Evolutionary conservation across 345 rosid species (phyloP).

Genomic region (Boechera stricta): DNA sequence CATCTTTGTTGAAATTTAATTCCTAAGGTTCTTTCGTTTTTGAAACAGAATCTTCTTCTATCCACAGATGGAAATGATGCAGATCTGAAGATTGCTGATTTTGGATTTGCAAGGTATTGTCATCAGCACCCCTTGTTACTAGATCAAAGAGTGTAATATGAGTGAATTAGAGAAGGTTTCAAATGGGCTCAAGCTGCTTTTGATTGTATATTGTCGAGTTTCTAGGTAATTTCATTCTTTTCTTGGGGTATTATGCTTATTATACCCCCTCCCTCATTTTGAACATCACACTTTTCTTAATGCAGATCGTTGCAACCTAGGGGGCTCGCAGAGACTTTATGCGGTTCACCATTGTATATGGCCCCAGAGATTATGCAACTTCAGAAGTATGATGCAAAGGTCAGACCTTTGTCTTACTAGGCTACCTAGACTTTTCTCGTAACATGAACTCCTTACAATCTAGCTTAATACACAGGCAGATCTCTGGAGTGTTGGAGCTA

Average conservation of each 20-base stretch:
- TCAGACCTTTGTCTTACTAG: constrained; percentile 45
- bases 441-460: constrained; percentile 46
- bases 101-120: constrained; percentile 97
- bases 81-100: constrained; percentile 82
- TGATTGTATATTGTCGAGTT: constrained; percentile 37
- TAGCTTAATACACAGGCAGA: constrained; percentile 83
- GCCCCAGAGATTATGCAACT: constrained; percentile 99
- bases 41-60: constrained; percentile 92
- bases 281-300: constrained; percentile 30
- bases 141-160: constrained; percentile 44
- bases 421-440: constrained; percentile 14
- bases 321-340: constrained; percentile 95
- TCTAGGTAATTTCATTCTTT: constrained; percentile 37
- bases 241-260: constrained; percentile 33
- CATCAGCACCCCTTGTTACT: constrained; percentile 41
- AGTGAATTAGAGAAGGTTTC: constrained; percentile 43
- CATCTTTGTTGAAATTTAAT: constrained; percentile 16
- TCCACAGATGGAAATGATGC: constrained; percentile 65
- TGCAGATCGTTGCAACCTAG: constrained; percentile 89
- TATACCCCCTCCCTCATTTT: constrained; percentile 20
- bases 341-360: constrained; percentile 99
- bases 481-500: constrained; percentile 99
- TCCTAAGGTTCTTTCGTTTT: constrained; percentile 49
- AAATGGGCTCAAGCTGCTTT: constrained; percentile 45
- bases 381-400: constrained; percentile 99